Evolutionary conservation across 805 yeast genomes (phyloP).

Genomic region (Kockiozyma suomiensis): DNA sequence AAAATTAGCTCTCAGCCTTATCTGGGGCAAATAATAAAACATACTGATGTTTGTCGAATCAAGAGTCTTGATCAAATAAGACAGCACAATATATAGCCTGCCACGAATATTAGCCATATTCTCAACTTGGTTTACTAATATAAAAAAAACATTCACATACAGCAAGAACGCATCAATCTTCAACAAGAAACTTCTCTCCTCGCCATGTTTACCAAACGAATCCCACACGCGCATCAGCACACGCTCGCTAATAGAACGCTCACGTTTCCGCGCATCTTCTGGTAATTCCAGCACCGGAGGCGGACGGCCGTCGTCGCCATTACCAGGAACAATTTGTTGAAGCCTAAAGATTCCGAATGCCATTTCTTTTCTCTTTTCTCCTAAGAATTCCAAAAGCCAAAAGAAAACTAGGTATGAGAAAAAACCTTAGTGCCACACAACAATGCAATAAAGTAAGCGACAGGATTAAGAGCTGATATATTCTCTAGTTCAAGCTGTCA

Average conservation of each 20-base stretch:
- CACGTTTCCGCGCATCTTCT: neutral
- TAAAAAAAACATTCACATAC: neutral
- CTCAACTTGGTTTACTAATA: too few species aligned
- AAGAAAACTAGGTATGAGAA: too few species aligned
- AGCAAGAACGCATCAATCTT: slow-evolving; percentile 22
- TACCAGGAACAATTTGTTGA: slow-evolving; percentile 3
- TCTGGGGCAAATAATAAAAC: neutral
- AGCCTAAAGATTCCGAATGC: neutral
- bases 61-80: slow-evolving; percentile 54
- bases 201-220: slow-evolving; percentile 19
- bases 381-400: too few species aligned
- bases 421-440: too few species aligned
- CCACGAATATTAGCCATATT: neutral
- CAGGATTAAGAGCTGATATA: too few species aligned
- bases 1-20: slow-evolving; percentile 53
- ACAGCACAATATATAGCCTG: slow-evolving; percentile 36
- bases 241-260: neutral
- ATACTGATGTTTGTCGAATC: slow-evolving; percentile 53
- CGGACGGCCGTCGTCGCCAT: slow-evolving; percentile 6
- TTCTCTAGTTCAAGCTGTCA: too few species aligned
- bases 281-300: slow-evolving; percentile 9
- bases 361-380: too few species aligned
- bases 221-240: slow-evolving; percentile 19
- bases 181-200: slow-evolving; percentile 20
- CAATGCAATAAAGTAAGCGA: too few species aligned